A percentile compares a stretch with the other conserved stretches of the same genome.
phyloP scores from a whole-genome alignment of 192 early-diverging fungal species.

The Podila horticola region DNA sequence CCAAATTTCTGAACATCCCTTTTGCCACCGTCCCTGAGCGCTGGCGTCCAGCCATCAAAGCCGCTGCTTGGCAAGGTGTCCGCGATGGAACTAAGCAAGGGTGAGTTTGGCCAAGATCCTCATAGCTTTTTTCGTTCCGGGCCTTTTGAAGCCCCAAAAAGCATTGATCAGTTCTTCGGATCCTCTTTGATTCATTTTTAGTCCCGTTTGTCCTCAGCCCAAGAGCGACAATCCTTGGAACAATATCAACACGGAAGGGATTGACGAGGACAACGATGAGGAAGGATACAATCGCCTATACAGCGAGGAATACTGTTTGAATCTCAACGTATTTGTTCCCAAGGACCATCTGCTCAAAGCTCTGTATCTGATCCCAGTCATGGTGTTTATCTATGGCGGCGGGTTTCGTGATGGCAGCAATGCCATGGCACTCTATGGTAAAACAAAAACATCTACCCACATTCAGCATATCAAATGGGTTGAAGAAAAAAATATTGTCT shows the following conservation, averaged over 20 bases:
- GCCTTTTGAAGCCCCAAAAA: too few species aligned
- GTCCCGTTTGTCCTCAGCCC: slow-evolving; percentile 27
- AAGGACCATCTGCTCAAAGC: neutral
- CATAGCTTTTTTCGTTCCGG: too few species aligned
- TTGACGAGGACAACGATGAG: slow-evolving; percentile 24
- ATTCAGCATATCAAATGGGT: too few species aligned
- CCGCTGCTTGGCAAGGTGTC: slow-evolving; percentile 23
- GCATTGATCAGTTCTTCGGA: too few species aligned
- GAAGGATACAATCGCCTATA: slow-evolving; percentile 4
- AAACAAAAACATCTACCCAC: neutral
- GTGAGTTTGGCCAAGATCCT: neutral
- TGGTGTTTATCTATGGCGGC: slow-evolving; percentile 45
- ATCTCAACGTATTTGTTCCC: slow-evolving; percentile 57
- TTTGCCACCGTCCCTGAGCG: slow-evolving; percentile 47
- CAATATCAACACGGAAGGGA: neutral
- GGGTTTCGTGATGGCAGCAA: slow-evolving; percentile 32
- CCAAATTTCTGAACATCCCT: slow-evolving; percentile 27
- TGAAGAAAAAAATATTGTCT: too few species aligned
- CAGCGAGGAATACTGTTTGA: slow-evolving; percentile 57
- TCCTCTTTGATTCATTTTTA: neutral
- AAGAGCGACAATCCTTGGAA: slow-evolving; percentile 16
- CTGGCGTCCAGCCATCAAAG: slow-evolving; percentile 37
- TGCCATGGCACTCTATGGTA: slow-evolving; percentile 26
- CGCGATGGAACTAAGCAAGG: slow-evolving; percentile 33
- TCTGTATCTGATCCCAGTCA: slow-evolving; percentile 12